Evolutionary conservation across 2,329 filamentous ascomycete genomes (phyloP), one percentile per base, ranked within the genome.

Genomic region (Diplodia intermedia): DNA sequence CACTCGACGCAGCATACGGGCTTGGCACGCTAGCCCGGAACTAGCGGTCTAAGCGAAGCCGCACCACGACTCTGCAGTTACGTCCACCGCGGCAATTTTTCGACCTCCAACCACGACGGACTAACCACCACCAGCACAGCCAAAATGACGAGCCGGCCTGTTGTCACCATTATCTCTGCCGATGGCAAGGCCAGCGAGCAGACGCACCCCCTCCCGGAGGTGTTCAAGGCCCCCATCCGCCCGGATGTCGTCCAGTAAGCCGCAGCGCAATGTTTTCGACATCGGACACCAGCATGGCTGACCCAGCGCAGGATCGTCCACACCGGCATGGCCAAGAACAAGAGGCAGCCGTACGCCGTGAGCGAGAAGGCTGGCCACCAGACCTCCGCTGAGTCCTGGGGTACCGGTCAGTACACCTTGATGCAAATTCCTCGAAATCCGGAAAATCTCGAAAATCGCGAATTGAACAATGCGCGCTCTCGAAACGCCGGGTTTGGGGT

Each of bases 361-460:
- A 97, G 93, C 91, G 94, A 98, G 91, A 99, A 99, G 92, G 95
- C 95, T 82, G 95, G 95, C 88, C 95, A 99, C 88, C 95, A 99
- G 88, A 99, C 95, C 82, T 97, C 93, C 85, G 95, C 95, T 82
- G 95, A 99, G 89, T 99, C 96, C 76, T 99, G 95, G 95, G 94
- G 94, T 90, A 98, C 94, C 87, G 94, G 93, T 96, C 83, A 85
- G 91, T 91, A 76, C 69, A 71, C 71, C 72, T 69, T 61, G 76
- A 20, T 36, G 65, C 43, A 53, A 55, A 53, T 14, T 47, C 47
- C 69, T 73, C 79, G 68, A 71, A 71, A 69, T 69, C 56, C 53
- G 54, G 66, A 67, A 69, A 63, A 61, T 26, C 33, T 65, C 62
- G 54, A 62, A 68, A 62, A 43, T 52, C 26, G 33, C 23, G 23